A percentile compares a stretch with the other conserved stretches of the same genome.
Evolutionary conservation across 768 basidiomycete species (phyloP).

Genomic region (Rhizopogon vulgaris): DNA sequence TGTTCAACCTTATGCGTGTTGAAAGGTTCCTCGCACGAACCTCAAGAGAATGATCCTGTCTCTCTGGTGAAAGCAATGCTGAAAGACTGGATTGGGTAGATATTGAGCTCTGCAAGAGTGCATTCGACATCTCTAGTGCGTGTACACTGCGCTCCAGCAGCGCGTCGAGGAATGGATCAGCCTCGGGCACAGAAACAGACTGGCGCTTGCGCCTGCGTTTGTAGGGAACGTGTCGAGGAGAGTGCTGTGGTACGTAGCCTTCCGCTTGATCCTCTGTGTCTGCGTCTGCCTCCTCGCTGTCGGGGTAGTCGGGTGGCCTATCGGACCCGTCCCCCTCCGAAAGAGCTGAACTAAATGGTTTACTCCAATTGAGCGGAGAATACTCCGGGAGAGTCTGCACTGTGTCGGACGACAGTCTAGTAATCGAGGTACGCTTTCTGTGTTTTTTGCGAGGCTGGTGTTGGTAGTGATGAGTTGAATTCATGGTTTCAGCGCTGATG

Average conservation of each 20-base stretch:
- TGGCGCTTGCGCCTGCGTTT: slow-evolving; percentile 23
- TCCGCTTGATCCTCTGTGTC: slow-evolving; percentile 44
- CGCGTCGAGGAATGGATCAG: slow-evolving; percentile 66
- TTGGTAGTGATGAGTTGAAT: slow-evolving; percentile 12
- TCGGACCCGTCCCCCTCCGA: slow-evolving; percentile 38
- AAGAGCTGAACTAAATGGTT: slow-evolving; percentile 9
- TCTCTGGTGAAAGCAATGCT: slow-evolving; percentile 42
- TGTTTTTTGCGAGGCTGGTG: slow-evolving; percentile 32
- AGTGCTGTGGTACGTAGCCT: slow-evolving; percentile 18
- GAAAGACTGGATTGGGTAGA: slow-evolving; percentile 57
- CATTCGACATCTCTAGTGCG: slow-evolving; percentile 82
- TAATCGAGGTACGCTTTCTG: slow-evolving; percentile 50
- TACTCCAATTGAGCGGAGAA: slow-evolving; percentile 26
- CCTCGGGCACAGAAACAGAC: slow-evolving; percentile 11
- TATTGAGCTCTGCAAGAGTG: slow-evolving; percentile 69
- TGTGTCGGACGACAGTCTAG: slow-evolving; percentile 61
- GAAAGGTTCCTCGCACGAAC: slow-evolving; percentile 47
- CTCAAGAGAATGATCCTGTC: slow-evolving; percentile 40
- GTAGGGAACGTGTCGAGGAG: slow-evolving; percentile 26
- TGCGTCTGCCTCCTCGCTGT: slow-evolving; percentile 72
- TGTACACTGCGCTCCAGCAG: slow-evolving; percentile 77
- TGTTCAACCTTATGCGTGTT: slow-evolving; percentile 41
- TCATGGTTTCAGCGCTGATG: slow-evolving; percentile 4
- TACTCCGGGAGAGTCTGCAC: slow-evolving; percentile 54
- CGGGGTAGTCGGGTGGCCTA: slow-evolving; percentile 68